Conservation (phyloP, 805 yeast genomes). For the Lipomyces yamadae region DNA sequence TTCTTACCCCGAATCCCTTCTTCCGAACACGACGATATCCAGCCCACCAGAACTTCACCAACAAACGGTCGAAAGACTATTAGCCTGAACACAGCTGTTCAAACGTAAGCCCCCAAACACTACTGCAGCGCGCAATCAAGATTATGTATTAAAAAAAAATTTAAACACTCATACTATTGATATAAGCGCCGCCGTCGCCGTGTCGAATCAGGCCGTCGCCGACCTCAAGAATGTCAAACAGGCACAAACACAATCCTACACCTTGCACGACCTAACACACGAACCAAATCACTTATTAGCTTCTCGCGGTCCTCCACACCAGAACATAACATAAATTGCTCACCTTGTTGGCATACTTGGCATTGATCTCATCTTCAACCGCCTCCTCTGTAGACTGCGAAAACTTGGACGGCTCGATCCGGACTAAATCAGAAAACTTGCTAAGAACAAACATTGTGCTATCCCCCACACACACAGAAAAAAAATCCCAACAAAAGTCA, state of each 20-base stretch:
- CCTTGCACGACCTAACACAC: slow-evolving; percentile 62
- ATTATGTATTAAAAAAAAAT: background rate
- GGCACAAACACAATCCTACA: slow-evolving; percentile 79
- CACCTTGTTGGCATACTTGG: slow-evolving; percentile 77
- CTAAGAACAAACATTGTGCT: slow-evolving; percentile 79
- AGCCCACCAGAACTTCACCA: slow-evolving; percentile 90
- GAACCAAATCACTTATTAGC: background rate
- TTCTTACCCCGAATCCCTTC: slow-evolving; percentile 74
- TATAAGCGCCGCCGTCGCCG: slow-evolving; percentile 80
- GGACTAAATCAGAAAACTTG: slow-evolving; percentile 77
- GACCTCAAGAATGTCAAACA: slow-evolving; percentile 81
- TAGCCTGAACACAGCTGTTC: slow-evolving; percentile 64
- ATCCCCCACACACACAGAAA: background rate
- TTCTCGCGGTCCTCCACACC: background rate
- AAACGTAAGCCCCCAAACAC: background rate
- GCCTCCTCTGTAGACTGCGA: slow-evolving; percentile 72
- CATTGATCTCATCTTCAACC: slow-evolving; percentile 76
- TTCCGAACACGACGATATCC: slow-evolving; percentile 85
- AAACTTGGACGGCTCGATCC: slow-evolving; percentile 87
- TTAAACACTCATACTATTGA: slow-evolving; percentile 24
- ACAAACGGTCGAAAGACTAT: slow-evolving; percentile 91
- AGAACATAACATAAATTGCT: background rate
- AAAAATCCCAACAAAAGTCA: background rate
- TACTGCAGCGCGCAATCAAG: too few relatives aligned
- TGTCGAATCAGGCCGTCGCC: slow-evolving; percentile 90